Base-by-base conservation (phyloP, 257 asterid species). In the Lycium barbarum region DNA sequence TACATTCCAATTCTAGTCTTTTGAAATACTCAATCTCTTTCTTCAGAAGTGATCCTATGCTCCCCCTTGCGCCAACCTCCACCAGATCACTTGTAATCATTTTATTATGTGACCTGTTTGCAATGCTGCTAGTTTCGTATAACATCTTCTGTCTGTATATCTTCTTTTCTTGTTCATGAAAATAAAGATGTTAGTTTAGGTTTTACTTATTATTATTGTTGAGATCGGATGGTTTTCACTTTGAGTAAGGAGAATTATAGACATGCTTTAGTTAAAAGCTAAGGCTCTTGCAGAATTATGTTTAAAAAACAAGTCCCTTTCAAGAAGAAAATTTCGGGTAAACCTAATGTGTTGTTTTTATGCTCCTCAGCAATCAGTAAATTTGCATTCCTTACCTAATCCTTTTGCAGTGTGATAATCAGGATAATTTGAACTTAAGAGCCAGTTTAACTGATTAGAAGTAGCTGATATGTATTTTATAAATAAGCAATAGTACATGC, bases 11-110 rank as follows among this genome's bases (percentile, higher is more conserved):
- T 63, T 94, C 95, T 15, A 86, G 59, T 84, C 88, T 90, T 59
- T 84, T 89, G 87, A 95, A 95, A 88, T 88, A 92, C 80, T 94
- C 98, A 7, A 93, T 95, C 91, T 95, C 98, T 91, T 89, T 90
- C 91, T 88, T 87, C 18, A 89, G 93, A 20, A 95, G 98, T 45
- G 98, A 94, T 88, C 97, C 98, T 53, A 95, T 89, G 10, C 96
- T 93, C 58, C 98, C 98, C 11, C 93, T 91, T 3, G 98, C 87
- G 10, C 98, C 98, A 26, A 95, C 91, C 71, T 93, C 90, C 20
- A 87, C 71, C 17, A 90, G 89, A 81, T 86, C 84, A 65, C 47
- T 35, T 53, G 86, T 51, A 43, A 79, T 85, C 96, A 93, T 90
- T 84, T 80, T 65, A 57, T 80, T 83, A 62, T 79, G 81, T 17